These are phyloP conservation scores for Mucor velutinosus DNA, from an alignment of 371 early-diverging fungal species.

Conservation along the genomic window DNA sequence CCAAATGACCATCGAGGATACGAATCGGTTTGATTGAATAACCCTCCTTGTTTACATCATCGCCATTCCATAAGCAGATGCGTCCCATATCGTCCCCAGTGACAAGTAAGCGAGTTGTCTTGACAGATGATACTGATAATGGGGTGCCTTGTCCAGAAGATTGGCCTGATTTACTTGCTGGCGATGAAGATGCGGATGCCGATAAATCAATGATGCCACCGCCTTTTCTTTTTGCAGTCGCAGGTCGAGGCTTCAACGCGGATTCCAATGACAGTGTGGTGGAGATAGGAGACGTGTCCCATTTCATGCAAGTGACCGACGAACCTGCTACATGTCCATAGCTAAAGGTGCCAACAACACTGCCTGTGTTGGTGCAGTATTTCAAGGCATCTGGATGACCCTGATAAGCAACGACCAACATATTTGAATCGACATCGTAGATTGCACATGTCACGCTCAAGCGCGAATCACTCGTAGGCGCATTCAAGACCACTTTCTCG, in stretches of 20 bases:
- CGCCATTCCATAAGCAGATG: constrained; percentile 49
- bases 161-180: neutral
- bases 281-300: constrained; percentile 27
- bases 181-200: constrained; percentile 1
- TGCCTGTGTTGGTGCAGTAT: constrained; percentile 30
- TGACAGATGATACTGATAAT: neutral
- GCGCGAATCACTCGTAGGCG: constrained; percentile 6
- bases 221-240: neutral
- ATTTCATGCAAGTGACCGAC: constrained; percentile 41
- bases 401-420: constrained; percentile 34
- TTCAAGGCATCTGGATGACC: constrained; percentile 26
- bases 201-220: constrained; percentile 13
- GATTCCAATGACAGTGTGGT: constrained; percentile 18
- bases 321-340: constrained; percentile 29
- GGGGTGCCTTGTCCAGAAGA: constrained; percentile 6
- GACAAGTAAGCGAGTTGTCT: constrained; percentile 38
- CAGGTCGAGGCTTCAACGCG: constrained; percentile 20
- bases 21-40: constrained; percentile 23
- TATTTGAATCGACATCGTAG: constrained; percentile 29
- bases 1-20: constrained; percentile 31
- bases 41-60: constrained; percentile 17
- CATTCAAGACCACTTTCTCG: constrained; percentile 20
- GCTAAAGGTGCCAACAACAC: constrained; percentile 28
- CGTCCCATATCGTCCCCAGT: constrained; percentile 52
- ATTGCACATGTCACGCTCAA: constrained; percentile 27